phyloP scores from a whole-genome alignment of 768 basidiomycete genomes.

The Suillus occidentalis region DNA sequence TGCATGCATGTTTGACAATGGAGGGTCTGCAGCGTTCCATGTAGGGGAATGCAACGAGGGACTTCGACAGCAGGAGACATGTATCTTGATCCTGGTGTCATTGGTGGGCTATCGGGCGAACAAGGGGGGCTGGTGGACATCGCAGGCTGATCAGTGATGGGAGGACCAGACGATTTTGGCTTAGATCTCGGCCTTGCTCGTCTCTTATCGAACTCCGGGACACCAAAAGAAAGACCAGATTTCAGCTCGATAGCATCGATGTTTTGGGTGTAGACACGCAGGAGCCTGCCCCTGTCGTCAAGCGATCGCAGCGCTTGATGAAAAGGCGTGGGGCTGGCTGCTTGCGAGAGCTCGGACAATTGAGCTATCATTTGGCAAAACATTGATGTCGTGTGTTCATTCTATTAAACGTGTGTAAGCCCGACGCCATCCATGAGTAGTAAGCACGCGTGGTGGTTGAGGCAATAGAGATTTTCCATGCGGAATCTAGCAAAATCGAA shows the following conservation, averaged over 20 bases:
- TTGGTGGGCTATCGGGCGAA: conserved; percentile 14
- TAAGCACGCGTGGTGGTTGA: conserved; percentile 2
- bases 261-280: conserved; percentile 92
- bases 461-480: not conserved
- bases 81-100: conserved; percentile 37
- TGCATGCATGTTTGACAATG: conserved; percentile 82
- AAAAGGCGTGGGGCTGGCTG: conserved; percentile 78
- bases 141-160: conserved; percentile 15
- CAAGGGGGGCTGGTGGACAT: conserved; percentile 15
- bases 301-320: conserved; percentile 73
- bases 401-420: conserved; percentile 43
- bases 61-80: conserved; percentile 55
- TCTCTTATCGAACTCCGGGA: conserved; percentile 65
- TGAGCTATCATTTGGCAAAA: conserved; percentile 91
- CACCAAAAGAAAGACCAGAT: conserved; percentile 84
- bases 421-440: conserved; percentile 7
- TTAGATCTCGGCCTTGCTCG: conserved; percentile 55
- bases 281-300: conserved; percentile 72
- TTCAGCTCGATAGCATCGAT: conserved; percentile 88
- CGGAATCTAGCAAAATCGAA: conserved; percentile 5
- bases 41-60: conserved; percentile 86
- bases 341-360: conserved; percentile 68
- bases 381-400: conserved; percentile 69
- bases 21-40: conserved; percentile 78
- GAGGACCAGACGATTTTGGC: conserved; percentile 32